Evolutionary conservation across 148 eudicot species (phyloP), one percentile per base, ranked within the genome.

Genomic region (Vaccinium myrtillus): DNA sequence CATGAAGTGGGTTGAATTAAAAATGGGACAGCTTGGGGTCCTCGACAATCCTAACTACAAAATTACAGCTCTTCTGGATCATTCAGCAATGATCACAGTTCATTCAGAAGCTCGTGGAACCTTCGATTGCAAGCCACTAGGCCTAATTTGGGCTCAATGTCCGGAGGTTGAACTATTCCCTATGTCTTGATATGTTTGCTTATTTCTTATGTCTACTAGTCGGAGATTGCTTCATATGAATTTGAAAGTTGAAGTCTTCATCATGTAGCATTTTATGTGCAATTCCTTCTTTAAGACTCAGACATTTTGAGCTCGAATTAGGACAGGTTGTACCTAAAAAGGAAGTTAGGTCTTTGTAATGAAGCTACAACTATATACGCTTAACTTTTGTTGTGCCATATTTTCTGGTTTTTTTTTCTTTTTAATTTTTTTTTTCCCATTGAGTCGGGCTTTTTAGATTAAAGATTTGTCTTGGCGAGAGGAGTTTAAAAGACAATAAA

Each of bases 1-100:
- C 91, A 95, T 95, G 98, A 97, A 93, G 90, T 97, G 99, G 99
- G 98, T 97, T 65, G 99, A 97, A 55, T 74, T 95, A 88, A 96
- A 94, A 86, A 96, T 96, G 99, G 96, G 86, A 78, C 96, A 97
- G 85, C 98, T 96, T 86, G 99, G 99, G 81, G 99, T 96, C 61
- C 95, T 96, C 53, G 77, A 88, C 87, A 92, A 96, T 86, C 95
- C 95, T 6, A 88, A 93, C 91, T 96, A 96, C 90, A 94, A 96
- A 88, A 95, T 96, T 75, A 95, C 98, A 11, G 99, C 99, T 87
- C 97, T 96, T 79, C 82, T 96, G 32, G 99, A 96, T 82, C 99
- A 96, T 90, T 76, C 93, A 81, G 99, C 97, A 86, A 96, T 96
- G 99, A 96, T 96, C 86, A 95, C 95, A 15, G 98, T 96, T 81